Evolutionary conservation across 352 stramenopile species (phyloP).

Genomic region (Stramenopiles sp.): DNA sequence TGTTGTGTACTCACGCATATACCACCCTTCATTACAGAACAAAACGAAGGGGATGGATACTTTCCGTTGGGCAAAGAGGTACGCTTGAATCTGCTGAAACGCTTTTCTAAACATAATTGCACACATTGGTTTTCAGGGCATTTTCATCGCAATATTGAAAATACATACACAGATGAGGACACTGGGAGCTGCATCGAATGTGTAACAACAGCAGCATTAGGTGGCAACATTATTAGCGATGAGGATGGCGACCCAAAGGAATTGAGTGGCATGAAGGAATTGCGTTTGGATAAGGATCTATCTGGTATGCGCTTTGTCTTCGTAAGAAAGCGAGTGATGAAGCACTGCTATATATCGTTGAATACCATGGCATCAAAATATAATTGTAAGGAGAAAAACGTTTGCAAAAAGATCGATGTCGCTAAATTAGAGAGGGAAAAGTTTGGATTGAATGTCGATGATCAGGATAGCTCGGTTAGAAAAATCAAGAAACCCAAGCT

Average conservation of each 20-base stretch:
- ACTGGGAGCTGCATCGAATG: not conserved
- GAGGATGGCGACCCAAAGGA: not conserved
- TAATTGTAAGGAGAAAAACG: no score
- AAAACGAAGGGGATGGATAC: not conserved
- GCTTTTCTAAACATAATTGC: not conserved
- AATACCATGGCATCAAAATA: not conserved
- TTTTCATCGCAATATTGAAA: not conserved
- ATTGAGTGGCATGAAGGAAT: not conserved
- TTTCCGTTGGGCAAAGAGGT: not conserved
- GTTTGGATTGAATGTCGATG: no score
- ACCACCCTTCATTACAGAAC: not conserved
- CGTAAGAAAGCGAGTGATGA: not conserved
- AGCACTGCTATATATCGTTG: not conserved
- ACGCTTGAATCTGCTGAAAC: not conserved
- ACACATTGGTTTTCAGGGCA: constrained; percentile 1
- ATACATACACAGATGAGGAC: not conserved
- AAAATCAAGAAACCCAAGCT: no score
- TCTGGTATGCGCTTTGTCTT: not conserved
- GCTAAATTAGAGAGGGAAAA: no score
- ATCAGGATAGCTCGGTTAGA: no score
- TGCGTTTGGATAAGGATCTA: not conserved
- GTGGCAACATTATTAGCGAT: not conserved
- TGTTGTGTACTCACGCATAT: not conserved
- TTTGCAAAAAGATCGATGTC: no score
- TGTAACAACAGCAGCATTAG: not conserved